These are phyloP conservation scores for Talinum fruticosum DNA, from an alignment of 148 eudicot species.

Conservation along the genomic window DNA sequence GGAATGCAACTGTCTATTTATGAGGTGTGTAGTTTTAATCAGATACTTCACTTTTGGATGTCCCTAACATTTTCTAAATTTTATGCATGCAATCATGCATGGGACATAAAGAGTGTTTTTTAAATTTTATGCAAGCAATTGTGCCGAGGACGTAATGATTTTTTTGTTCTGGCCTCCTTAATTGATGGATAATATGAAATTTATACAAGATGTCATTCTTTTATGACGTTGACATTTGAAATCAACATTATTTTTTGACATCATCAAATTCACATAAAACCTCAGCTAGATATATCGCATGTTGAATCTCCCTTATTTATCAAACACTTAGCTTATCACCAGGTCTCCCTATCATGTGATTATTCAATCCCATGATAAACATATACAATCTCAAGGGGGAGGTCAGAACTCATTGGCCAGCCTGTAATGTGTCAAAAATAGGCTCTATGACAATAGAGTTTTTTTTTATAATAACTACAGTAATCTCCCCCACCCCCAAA, in stretches of 20 bases:
- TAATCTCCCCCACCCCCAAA: background rate
- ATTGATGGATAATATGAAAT: no score
- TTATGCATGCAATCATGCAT: no score
- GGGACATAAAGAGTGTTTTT: no score
- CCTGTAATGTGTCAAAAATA: background rate
- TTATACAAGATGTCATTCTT: no score
- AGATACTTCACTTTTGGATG: no score
- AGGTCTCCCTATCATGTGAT: background rate
- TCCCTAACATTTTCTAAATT: no score
- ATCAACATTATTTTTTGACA: background rate
- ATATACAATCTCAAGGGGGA: background rate
- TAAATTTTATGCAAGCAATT: no score
- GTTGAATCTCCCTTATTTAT: background rate
- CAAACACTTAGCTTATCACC: background rate
- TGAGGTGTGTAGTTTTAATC: no score
- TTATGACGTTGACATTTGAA: no score
- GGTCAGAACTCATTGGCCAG: background rate
- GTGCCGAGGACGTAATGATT: no score
- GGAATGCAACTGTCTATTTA: no score
- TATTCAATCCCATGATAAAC: background rate
- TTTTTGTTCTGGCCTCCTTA: no score
- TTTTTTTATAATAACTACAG: background rate
- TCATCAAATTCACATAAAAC: slow-evolving; percentile 1
- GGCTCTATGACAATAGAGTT: background rate
- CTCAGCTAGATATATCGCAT: background rate